Evolutionary conservation across 768 basidiomycete species (phyloP), one percentile per base, ranked within the genome.

Genomic region (Leucosporidium creatinivorum): DNA sequence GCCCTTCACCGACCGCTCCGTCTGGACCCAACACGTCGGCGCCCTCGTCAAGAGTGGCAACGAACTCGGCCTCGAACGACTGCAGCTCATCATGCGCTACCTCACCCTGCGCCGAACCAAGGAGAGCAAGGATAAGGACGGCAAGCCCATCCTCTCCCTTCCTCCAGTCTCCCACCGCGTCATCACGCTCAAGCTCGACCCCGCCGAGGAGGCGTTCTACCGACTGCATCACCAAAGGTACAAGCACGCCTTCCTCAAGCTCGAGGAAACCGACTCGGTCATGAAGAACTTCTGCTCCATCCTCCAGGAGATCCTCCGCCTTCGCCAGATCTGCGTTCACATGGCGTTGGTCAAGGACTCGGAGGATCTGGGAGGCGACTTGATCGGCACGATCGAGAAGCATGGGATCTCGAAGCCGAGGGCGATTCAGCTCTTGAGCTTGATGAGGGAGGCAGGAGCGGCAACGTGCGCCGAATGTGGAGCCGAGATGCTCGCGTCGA

Each of bases 231-330:
- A 91, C 80, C 83, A 82, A 65, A 89, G 91, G 75, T 92, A 90
- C 63, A 93, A 92, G 79, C 88, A 89, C 57, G 89, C 93, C 79
- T 97, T 97, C 78, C 86, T 85, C 68, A 86, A 90, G 75, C 81
- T 97, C 71, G 85, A 88, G 36, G 82, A 86, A 78, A 90, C 88
- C 79, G 91, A 93, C 74, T 89, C 92, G 77, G 88, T 96, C 62
- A 90, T 93, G 87, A 96, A 96, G 84, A 97, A 96, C 77, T 96
- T 94, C 76, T 96, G 96, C 72, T 91, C 92, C 63, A 94, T 99
- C 74, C 79, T 99, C 73, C 94, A 97, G 79, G 93, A 93, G 82
- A 90, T 98, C 66, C 82, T 99, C 61, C 89, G 93, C 28, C 83
- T 99, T 56, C 89, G 96, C 62, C 94, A 98, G 81, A 98, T 98